These are phyloP conservation scores for Aspergillus versicolor DNA, from an alignment of 2,329 filamentous ascomycete genomes.

Conservation along the genomic window DNA sequence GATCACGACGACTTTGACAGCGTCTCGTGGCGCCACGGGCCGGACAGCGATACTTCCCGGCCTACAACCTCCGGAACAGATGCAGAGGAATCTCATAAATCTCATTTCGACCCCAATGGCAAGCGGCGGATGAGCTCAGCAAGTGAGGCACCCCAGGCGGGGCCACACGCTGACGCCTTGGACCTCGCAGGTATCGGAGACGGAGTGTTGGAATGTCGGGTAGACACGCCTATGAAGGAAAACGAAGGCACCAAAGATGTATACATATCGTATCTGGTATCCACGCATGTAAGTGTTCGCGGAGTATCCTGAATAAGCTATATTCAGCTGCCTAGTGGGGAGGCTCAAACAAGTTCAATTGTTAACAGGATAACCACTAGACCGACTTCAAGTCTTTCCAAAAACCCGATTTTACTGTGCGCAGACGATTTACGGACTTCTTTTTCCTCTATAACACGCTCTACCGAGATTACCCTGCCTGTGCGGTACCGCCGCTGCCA, in stretches of 20 bases:
- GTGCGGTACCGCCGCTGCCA: slow-evolving; percentile 88
- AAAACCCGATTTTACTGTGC: slow-evolving; percentile 72
- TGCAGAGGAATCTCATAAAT: slow-evolving; percentile 34
- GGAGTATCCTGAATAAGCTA: not conserved
- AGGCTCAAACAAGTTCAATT: not conserved
- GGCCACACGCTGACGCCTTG: slow-evolving; percentile 51
- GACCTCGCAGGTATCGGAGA: slow-evolving; percentile 66
- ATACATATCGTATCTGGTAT: slow-evolving; percentile 93
- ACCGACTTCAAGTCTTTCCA: slow-evolving; percentile 94
- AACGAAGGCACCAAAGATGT: slow-evolving; percentile 95
- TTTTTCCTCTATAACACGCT: slow-evolving; percentile 93
- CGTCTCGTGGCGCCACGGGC: slow-evolving; percentile 72
- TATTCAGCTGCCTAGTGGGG: slow-evolving; percentile 20
- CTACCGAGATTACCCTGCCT: slow-evolving; percentile 81
- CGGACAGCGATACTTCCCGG: slow-evolving; percentile 47
- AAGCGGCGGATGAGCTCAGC: slow-evolving; percentile 49
- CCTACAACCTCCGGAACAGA: slow-evolving; percentile 44
- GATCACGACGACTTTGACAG: slow-evolving; percentile 73
- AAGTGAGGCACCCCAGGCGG: slow-evolving; percentile 49
- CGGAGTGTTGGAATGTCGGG: slow-evolving; percentile 79
- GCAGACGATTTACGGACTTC: slow-evolving; percentile 95
- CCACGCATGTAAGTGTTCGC: slow-evolving; percentile 67
- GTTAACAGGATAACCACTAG: slow-evolving; percentile 47
- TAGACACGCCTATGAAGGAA: slow-evolving; percentile 85
- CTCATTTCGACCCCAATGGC: slow-evolving; percentile 46